Conservation (phyloP, 768 basidiomycete species). For the Plicaturopsis crispa region DNA sequence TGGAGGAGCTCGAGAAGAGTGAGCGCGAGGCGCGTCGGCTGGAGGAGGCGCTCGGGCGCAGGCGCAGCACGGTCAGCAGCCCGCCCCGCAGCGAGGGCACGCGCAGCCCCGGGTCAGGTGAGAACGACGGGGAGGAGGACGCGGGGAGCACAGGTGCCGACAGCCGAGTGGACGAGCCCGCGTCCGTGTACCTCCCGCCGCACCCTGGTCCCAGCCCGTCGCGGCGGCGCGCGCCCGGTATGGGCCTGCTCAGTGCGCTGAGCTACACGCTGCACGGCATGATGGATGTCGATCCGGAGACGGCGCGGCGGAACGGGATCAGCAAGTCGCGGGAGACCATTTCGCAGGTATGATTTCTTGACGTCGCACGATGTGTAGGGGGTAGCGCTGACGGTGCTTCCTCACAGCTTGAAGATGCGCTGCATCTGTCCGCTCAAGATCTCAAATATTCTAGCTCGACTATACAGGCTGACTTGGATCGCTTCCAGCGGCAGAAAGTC, state of each 20-base stretch:
- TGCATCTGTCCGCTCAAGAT: slow-evolving; percentile 88
- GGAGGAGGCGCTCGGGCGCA: slow-evolving; percentile 76
- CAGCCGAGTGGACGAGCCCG: slow-evolving; percentile 31
- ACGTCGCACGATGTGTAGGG: no score
- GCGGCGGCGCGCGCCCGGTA: slow-evolving; percentile 60
- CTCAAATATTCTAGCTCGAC: slow-evolving; percentile 94
- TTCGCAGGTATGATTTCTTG: slow-evolving; percentile 60
- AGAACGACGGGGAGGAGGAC: slow-evolving; percentile 14
- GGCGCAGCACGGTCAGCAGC: slow-evolving; percentile 25
- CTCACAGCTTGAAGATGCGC: slow-evolving; percentile 84
- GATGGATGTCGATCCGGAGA: slow-evolving; percentile 99
- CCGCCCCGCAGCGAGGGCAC: slow-evolving; percentile 9
- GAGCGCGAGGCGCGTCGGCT: slow-evolving; percentile 86
- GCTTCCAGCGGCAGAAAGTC: slow-evolving; percentile 98
- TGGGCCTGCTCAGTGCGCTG: slow-evolving; percentile 84
- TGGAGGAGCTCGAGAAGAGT: slow-evolving; percentile 88
- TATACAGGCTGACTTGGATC: slow-evolving; percentile 94
- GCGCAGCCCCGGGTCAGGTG: slow-evolving; percentile 13
- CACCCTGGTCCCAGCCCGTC: slow-evolving; percentile 66
- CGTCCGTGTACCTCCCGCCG: slow-evolving; percentile 48
- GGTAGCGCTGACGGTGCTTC: no score
- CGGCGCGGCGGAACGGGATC: slow-evolving; percentile 86
- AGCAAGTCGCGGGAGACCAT: slow-evolving; percentile 92
- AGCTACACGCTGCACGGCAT: slow-evolving; percentile 95
- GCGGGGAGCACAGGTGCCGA: slow-evolving; percentile 19